Conservation (phyloP, 768 basidiomycete genomes). For the Amanita subjunquillea region DNA sequence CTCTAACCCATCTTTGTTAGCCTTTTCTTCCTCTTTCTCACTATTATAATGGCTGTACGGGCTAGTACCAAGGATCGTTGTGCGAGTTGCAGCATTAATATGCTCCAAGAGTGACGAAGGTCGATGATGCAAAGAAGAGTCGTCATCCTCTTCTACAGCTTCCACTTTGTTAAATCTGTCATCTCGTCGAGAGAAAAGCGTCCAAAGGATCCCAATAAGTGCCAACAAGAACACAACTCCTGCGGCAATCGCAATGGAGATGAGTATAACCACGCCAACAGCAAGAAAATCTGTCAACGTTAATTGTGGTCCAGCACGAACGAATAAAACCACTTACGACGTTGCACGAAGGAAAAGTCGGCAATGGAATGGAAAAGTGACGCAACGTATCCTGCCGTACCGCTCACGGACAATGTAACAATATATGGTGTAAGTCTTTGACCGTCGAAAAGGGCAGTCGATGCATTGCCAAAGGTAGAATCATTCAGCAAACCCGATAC, state of each 20-base stretch:
- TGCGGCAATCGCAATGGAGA: constrained; percentile 94
- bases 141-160: constrained; percentile 56
- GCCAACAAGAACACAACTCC: constrained; percentile 87
- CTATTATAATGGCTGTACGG: constrained; percentile 26
- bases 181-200: constrained; percentile 74
- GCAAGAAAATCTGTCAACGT: constrained; percentile 66
- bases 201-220: constrained; percentile 81
- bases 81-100: constrained; percentile 83
- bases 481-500: constrained; percentile 72
- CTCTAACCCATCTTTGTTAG: constrained; percentile 22
- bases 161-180: constrained; percentile 61
- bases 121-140: constrained; percentile 66
- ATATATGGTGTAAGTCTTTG: constrained; percentile 75
- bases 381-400: constrained; percentile 59
- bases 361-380: constrained; percentile 78
- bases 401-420: constrained; percentile 51
- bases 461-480: constrained; percentile 65
- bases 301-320: constrained; percentile 8
- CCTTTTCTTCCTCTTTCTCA: constrained; percentile 50
- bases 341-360: constrained; percentile 64
- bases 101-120: constrained; percentile 85
- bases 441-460: constrained; percentile 85
- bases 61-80: constrained; percentile 60
- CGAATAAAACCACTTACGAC: constrained; percentile 28
- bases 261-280: constrained; percentile 87